Base-by-base conservation (phyloP, 345 rosid genomes). In the Sisymbrium irio region DNA sequence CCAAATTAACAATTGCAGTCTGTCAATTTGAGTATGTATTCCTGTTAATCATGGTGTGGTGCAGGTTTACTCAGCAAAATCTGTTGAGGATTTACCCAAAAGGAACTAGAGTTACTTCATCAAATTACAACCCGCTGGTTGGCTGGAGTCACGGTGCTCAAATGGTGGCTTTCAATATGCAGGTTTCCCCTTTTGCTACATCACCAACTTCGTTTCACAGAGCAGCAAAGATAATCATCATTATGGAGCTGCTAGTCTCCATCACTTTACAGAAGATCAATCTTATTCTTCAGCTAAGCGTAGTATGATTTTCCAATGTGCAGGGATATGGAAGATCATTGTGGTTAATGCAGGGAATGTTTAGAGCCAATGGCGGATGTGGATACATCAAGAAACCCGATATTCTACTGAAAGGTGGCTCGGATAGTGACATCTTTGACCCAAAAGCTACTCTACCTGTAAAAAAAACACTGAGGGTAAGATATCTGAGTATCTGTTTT, bases 141-240 rank as follows among this genome's bases (percentile, higher is more conserved):
- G 90, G 90, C 42, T 88, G 97, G 97, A 84, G 83, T 80, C 87
- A 88, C 68, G 97, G 97, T 73, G 94, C 90, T 80, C 97, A 88
- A 78, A 90, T 90, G 97, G 92, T 90, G 76, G 97, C 96, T 57
- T 86, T 90, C 46, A 90, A 90, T 64, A 88, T 90, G 96, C 94
- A 90, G 97, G 97, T 90, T 58, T 36, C 49, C 10, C 65, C 37
- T 54, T 65, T 62, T 32, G 40, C 45, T 62, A 18, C 22, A 41
- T 32, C 20, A 37, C 36, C 4, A 58, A 18, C n/a, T 22, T 74
- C 11, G 51, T 46, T 14, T 32, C 8, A 5, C 61, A 28, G 13
- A 18, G 37, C 49, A 37, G 33, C 5, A 20, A 37, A 50, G 5
- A 6, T 4, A 35, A 46, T 25, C 6, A 11, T 61, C 37, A 19